Evolutionary conservation across 352 stramenopile genomes (phyloP), one percentile per base, ranked within the genome.

Genomic region (Phytophthora colocasiae): DNA sequence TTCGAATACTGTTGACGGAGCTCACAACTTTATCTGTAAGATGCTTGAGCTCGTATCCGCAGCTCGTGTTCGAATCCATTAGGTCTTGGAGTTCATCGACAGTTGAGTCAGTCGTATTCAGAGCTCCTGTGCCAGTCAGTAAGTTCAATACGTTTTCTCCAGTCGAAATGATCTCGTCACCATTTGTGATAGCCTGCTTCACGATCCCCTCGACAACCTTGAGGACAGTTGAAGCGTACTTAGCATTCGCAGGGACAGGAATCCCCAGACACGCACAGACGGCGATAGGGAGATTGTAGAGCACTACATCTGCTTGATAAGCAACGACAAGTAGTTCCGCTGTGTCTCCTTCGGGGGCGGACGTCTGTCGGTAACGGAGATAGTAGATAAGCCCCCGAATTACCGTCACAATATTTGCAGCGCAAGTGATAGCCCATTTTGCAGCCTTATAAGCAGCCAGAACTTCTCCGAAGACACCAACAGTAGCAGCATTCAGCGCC

Each of bases 171-270:
- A 68, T 72, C 19, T 63, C 58, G 29, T 72, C 63, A 12, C 58
- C 63, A 32, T 72, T 72, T 1, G 58, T 72, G 57, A 72, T 72
- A 1, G 48, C 58, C 31, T 72, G 63, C 14, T 72, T 72, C 29
- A 68, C 63, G 29, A 72, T 72, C 4, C 63, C 63, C 54, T 72
- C 63, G 6, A 72, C 63, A 22, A 72, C 49, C 17, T 47, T 48
- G 2, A 72, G 63, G 3, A 72, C 63, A 0, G n/a, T 51, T 11
- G 39, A 22, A 4, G 57, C 50, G 43, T 57, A 72, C 22, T 68
- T 50, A 15, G 51, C 49, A 0, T 50, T 50, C 24, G 34, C 19
- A 14, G 63, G 63, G 11, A 72, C 63, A 12, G 51, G 43, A 1
- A 68, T 6, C 1, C 50, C 57, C 1, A 72, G 58, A 24, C 63